A percentile compares a stretch with the other conserved stretches of the same genome.
These are phyloP conservation scores for Pyronema omphalodes DNA, from an alignment of 495 filamentous ascomycete genomes.

Conservation along the genomic window DNA sequence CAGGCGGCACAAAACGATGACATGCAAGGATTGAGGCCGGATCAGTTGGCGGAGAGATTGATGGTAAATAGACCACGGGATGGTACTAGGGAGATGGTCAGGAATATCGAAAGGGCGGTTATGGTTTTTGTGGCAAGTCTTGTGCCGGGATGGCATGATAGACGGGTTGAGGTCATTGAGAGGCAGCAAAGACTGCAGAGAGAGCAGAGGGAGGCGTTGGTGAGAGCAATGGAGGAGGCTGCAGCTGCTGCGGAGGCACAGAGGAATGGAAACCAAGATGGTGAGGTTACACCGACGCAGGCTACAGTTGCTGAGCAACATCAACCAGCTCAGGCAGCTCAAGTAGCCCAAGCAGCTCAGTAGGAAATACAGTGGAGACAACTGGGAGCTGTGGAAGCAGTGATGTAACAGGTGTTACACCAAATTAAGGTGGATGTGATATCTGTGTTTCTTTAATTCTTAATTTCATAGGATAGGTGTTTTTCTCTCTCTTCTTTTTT, in stretches of 20 bases:
- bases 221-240: background rate
- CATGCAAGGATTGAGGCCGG: too few relatives aligned
- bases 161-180: constrained; percentile 21
- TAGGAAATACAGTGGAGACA: too few relatives aligned
- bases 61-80: constrained; percentile 4
- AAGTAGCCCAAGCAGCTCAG: too few relatives aligned
- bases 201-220: background rate
- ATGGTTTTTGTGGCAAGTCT: constrained; percentile 21
- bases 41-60: background rate
- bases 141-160: constrained; percentile 19
- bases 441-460: too few relatives aligned
- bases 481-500: too few relatives aligned
- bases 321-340: too few relatives aligned
- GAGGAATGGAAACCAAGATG: background rate
- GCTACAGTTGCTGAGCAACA: too few relatives aligned
- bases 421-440: too few relatives aligned
- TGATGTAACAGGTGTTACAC: too few relatives aligned
- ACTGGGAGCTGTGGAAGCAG: too few relatives aligned
- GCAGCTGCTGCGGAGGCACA: background rate
- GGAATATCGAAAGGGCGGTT: constrained; percentile 15
- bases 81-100: constrained; percentile 10
- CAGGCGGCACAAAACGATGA: background rate
- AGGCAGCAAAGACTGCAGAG: constrained; percentile 12
- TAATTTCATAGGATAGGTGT: too few relatives aligned
- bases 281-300: too few relatives aligned